Base-by-base conservation (phyloP, 257 asterid species). In the Plectranthus barbatus region DNA sequence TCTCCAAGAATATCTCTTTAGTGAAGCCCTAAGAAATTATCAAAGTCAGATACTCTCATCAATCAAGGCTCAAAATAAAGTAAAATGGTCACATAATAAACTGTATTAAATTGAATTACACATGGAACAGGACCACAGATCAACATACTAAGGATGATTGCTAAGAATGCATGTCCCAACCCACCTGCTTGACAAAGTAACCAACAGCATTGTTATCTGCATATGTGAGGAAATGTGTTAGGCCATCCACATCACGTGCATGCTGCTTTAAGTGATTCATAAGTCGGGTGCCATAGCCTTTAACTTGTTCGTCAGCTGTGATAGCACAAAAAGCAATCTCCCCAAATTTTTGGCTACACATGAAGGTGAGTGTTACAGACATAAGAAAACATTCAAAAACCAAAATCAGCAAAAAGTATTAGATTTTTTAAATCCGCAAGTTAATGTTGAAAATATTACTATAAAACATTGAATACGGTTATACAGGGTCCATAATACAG, bases 131-230 rank as follows among this genome's bases (percentile, higher is more conserved):
- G n/a, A n/a, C n/a, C n/a, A n/a, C n/a, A n/a, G n/a, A n/a, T n/a
- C n/a, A n/a, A n/a, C n/a, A n/a, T 5, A 26, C 31, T 21, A 29
- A 59, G 21, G 26, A 61, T 21, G 37, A 20, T 40, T 18, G 61
- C 37, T 40, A 54, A 40, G 55, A 47, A 70, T 17, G 33, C 69
- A 37, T 57, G 59, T 20, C 47, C 34, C 54, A 14, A 12, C 76
- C 62, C 68, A 86, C 99, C 97, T 93, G 99, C 78, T 93, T 93
- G 81, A 74, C 92, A 80, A 93, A 93, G 84, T 93, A 93, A 69
- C 99, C 99, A 68, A 93, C 99, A 40, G 99, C 99, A 72, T 93
- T 90, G 75, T 93, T 93, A 81, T 93, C 99, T 65, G 99, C 97
- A 80, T 90, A 93, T 3, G 99, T 93, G 75, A 93, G 92, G 72